Evolutionary conservation across 2,329 filamentous ascomycete species (phyloP).

Genomic region (Blumeriella jaapii): DNA sequence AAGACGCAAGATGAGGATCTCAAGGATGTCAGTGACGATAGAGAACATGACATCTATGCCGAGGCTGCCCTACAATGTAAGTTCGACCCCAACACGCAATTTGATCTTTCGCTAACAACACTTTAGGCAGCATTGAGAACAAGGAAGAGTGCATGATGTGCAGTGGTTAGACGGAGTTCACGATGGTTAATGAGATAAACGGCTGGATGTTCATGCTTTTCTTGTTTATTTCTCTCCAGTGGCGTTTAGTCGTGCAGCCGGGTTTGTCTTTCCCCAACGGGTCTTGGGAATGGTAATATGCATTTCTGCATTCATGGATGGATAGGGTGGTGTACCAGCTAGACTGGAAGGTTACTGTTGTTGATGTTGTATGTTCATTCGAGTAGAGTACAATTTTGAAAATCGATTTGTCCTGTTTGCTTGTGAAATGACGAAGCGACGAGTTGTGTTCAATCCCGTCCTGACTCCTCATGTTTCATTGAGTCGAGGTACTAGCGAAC

Average conservation of each 20-base stretch:
- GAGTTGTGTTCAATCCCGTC: too few species aligned
- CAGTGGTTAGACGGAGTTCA: conserved; percentile 52
- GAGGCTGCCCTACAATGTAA: conserved; percentile 82
- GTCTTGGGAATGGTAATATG: conserved; percentile 9
- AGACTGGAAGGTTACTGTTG: conserved; percentile 5
- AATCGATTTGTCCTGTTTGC: too few species aligned
- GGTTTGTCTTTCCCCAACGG: conserved; percentile 2
- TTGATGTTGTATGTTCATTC: too few species aligned
- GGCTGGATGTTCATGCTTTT: conserved; percentile 20
- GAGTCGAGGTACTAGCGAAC: too few species aligned
- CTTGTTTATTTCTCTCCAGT: conserved; percentile 9
- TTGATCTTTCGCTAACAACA: conserved; percentile 28
- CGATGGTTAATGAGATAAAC: conserved; percentile 16
- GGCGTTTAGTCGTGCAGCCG: conserved; percentile 6
- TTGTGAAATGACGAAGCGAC: too few species aligned
- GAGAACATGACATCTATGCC: conserved; percentile 89
- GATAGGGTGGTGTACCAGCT: conserved; percentile 2
- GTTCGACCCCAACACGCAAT: too few species aligned
- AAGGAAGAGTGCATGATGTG: conserved; percentile 94
- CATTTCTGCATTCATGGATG: conserved; percentile 7
- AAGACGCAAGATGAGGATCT: conserved; percentile 63
- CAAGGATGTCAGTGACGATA: conserved; percentile 54
- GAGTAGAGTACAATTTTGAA: too few species aligned
- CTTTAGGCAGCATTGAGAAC: conserved; percentile 83
- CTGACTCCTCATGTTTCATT: too few species aligned